phyloP scores from a whole-genome alignment of 2,329 filamentous ascomycete species.

The Akanthomyces lecanii region DNA sequence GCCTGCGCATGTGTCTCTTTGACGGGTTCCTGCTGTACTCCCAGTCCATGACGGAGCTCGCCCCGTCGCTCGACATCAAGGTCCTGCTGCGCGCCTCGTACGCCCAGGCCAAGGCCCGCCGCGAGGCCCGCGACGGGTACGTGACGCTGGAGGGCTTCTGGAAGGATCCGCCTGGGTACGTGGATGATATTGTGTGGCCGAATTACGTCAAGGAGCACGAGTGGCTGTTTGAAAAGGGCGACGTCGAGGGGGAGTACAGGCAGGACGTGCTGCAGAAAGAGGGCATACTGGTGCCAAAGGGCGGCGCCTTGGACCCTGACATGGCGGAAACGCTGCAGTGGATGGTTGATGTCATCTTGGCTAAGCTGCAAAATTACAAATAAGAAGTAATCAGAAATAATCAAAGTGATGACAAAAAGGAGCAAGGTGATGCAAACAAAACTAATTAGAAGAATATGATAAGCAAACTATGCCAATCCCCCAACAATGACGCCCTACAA shows the following conservation, averaged over 20 bases:
- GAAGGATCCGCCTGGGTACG: conserved; percentile 90
- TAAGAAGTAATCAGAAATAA: conserved; percentile 8
- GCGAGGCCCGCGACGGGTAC: conserved; percentile 69
- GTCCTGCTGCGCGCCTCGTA: conserved; percentile 73
- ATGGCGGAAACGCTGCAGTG: conserved; percentile 63
- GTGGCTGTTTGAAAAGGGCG: conserved; percentile 69
- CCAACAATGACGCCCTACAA: background rate
- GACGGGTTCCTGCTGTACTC: conserved; percentile 88
- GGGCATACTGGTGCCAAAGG: conserved; percentile 47
- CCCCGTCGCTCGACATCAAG: conserved; percentile 64
- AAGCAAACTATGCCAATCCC: background rate
- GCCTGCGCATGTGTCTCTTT: conserved; percentile 62
- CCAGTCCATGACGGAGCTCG: conserved; percentile 48
- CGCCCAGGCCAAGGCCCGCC: conserved; percentile 56
- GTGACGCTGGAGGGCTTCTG: conserved; percentile 88
- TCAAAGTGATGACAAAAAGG: background rate
- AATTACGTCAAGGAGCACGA: conserved; percentile 80
- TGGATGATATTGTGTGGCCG: conserved; percentile 93
- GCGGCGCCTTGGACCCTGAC: conserved; percentile 45
- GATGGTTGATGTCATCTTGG: conserved; percentile 61
- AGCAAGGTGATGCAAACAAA: background rate
- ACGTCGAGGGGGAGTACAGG: conserved; percentile 59
- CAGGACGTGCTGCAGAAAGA: conserved; percentile 40
- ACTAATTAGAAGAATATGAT: background rate
- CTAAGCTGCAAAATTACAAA: conserved; percentile 34